A percentile compares a stretch with the other conserved stretches of the same genome.
Evolutionary conservation across 305 asterid genomes (phyloP).

Genomic region (Andrographis paniculata): DNA sequence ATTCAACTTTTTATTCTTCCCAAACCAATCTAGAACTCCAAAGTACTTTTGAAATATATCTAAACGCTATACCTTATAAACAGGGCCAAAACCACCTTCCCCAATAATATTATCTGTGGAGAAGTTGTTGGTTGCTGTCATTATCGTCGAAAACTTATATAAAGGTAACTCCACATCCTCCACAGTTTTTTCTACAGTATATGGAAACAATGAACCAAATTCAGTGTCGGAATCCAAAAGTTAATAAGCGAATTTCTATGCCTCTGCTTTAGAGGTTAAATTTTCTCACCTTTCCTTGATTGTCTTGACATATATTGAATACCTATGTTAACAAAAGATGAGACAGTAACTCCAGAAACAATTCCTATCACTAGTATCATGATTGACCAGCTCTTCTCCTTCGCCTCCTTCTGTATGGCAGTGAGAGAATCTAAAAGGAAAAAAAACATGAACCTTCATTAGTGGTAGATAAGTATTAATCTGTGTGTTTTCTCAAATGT

Average conservation of each 20-base stretch:
- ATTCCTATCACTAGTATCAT: conserved; percentile 11
- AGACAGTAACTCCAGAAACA: conserved; percentile 19
- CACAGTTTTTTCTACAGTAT: background rate
- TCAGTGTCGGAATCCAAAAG: background rate
- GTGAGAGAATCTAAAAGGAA: conserved; percentile 4
- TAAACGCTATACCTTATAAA: conserved; percentile 53
- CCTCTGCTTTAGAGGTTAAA: background rate
- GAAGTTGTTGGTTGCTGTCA: conserved; percentile 29
- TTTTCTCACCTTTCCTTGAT: conserved; percentile 4
- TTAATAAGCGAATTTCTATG: background rate
- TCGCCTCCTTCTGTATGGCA: background rate
- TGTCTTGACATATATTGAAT: conserved; percentile 5
- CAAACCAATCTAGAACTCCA: no score
- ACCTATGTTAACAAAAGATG: conserved; percentile 14
- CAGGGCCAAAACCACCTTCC: conserved; percentile 39
- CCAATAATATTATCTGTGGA: conserved; percentile 25
- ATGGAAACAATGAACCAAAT: background rate
- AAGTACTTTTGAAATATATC: no score
- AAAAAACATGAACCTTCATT: background rate
- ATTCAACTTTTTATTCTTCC: no score
- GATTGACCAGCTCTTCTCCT: conserved; percentile 1
- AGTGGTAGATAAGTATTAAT: no score
- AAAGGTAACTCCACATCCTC: conserved; percentile 21
- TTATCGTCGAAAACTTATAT: conserved; percentile 17
- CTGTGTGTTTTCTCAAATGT: no score